Evolutionary conservation across 257 asterid species (phyloP).

Genomic region (Solanum dulcamara): DNA sequence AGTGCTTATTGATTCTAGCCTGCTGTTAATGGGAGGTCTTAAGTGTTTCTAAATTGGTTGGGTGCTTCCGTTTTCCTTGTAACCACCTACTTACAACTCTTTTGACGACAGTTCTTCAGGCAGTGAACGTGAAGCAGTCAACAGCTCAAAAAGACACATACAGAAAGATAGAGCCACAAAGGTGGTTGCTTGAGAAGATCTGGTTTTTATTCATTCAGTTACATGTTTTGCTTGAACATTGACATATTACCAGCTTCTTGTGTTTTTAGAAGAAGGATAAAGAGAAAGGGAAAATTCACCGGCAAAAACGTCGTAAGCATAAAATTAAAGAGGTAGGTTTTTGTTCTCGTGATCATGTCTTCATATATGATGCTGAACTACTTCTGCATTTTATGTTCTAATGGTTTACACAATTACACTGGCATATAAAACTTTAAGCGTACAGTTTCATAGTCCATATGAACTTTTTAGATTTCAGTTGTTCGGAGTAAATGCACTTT

Average conservation of each 20-base stretch:
- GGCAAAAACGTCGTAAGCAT: slow-evolving; percentile 54
- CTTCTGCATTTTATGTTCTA: neutral
- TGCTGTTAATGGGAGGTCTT: neutral
- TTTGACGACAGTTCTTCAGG: slow-evolving; percentile 48
- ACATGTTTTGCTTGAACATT: neutral
- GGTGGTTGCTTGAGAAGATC: slow-evolving; percentile 23
- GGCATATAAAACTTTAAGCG: neutral
- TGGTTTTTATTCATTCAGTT: neutral
- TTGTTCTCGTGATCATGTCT: neutral
- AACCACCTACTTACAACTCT: neutral
- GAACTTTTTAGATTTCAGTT: neutral
- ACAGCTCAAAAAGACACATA: slow-evolving; percentile 55
- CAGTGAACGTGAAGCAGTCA: slow-evolving; percentile 46
- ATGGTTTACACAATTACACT: neutral
- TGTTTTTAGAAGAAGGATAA: slow-evolving; percentile 63
- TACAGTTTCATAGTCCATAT: neutral
- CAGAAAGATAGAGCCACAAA: slow-evolving; percentile 52
- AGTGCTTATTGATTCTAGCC: neutral
- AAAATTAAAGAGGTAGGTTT: slow-evolving; percentile 71
- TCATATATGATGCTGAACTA: neutral
- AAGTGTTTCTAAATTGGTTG: neutral
- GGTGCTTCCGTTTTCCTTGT: neutral
- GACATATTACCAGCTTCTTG: slow-evolving; percentile 8
- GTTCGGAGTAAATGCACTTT: neutral
- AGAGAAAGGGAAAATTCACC: slow-evolving; percentile 49